These are phyloP conservation scores for Fusarium citri DNA, from an alignment of 2,329 filamentous ascomycete species.

Conservation along the genomic window DNA sequence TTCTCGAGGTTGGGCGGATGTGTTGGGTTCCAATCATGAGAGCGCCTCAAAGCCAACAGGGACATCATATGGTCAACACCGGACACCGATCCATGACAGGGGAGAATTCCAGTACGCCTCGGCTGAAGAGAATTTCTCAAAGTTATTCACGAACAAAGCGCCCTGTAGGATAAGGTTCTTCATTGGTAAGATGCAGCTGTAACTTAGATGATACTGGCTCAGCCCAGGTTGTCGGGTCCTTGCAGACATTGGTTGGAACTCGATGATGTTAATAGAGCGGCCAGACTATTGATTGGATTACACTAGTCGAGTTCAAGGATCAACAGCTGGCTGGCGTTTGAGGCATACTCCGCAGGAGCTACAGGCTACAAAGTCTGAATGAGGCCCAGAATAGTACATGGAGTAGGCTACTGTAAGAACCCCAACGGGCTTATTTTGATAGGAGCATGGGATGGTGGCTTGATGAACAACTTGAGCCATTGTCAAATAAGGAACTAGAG, in stretches of 20 bases:
- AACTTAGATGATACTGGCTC: conserved; percentile 13
- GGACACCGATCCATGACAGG: neutral
- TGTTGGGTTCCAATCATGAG: conserved; percentile 35
- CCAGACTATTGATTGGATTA: conserved; percentile 7
- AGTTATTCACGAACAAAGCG: neutral
- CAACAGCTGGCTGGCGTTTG: conserved; percentile 16
- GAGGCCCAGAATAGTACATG: conserved; percentile 27
- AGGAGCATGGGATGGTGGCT: conserved; percentile 25
- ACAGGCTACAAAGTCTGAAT: conserved; percentile 23
- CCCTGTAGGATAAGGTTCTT: neutral
- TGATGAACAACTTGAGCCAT: conserved; percentile 41
- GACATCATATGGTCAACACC: conserved; percentile 8
- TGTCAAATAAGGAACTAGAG: conserved; percentile 49
- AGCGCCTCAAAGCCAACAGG: conserved; percentile 15
- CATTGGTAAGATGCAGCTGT: conserved; percentile 14
- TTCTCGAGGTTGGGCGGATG: conserved; percentile 4
- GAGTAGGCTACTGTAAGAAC: neutral
- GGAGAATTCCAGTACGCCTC: neutral
- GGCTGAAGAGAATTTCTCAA: neutral
- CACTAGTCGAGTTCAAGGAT: conserved; percentile 4
- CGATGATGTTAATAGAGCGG: neutral
- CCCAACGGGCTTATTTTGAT: conserved; percentile 15
- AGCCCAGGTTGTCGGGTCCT: conserved; percentile 22
- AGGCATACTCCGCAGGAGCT: conserved; percentile 16
- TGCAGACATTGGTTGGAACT: conserved; percentile 3